These are phyloP conservation scores for Solanum pennellii DNA, from an alignment of 257 asterid species.

Conservation along the genomic window DNA sequence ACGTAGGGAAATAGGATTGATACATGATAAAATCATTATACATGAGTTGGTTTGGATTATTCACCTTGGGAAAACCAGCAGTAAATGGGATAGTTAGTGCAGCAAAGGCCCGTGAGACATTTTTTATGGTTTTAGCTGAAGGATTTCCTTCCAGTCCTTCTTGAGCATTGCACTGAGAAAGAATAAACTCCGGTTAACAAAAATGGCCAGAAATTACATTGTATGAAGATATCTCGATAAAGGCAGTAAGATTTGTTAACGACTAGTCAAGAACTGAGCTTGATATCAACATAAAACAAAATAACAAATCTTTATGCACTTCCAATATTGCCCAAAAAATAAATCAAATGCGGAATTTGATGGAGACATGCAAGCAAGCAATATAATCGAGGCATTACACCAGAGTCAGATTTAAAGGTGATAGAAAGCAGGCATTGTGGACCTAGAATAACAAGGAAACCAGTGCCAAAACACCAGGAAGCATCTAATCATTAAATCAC, in stretches of 20 bases:
- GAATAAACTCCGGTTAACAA: neutral
- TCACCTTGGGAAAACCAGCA: conserved; percentile 66
- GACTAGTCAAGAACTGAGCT: neutral
- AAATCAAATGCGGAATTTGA: neutral
- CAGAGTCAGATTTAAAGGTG: neutral
- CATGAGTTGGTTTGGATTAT: neutral
- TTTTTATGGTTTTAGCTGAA: conserved; percentile 47
- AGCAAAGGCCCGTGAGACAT: conserved; percentile 67
- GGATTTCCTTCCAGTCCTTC: conserved; percentile 96
- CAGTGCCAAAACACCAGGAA: neutral
- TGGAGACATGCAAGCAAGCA: neutral
- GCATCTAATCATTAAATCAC: neutral
- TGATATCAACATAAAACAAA: neutral
- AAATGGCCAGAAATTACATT: neutral
- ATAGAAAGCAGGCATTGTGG: neutral
- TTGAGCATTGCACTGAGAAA: conserved; percentile 57
- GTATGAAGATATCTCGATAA: neutral
- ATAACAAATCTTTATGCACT: neutral
- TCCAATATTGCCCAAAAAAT: neutral
- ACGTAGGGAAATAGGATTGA: neutral
- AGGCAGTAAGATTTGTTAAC: neutral
- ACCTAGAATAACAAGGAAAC: neutral
- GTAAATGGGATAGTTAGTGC: conserved; percentile 66
- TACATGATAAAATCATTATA: neutral
- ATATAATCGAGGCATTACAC: neutral